Base-by-base conservation (phyloP, 2,329 filamentous ascomycete species). In the Fusarium sarcochroum region DNA sequence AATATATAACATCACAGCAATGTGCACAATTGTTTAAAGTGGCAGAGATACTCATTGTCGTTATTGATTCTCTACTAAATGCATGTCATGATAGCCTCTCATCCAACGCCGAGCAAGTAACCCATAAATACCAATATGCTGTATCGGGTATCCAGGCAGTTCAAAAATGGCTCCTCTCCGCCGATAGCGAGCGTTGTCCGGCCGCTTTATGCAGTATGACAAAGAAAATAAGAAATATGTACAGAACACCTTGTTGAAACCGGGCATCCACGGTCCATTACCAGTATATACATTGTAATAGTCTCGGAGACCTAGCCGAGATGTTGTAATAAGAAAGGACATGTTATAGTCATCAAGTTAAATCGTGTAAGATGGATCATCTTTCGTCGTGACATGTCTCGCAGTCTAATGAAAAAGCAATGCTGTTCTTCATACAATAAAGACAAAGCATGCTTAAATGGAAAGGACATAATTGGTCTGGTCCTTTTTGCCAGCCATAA, bases 401-500 rank as follows among this genome's bases (percentile, higher is more conserved):
- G 66, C 66, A 59, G 51, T 68, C 64, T 63, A 67, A 25, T 20
- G 15, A 41, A 46, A 46, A 59, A 47, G 30, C 56, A 42, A 20
- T 18, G 10, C 42, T 41, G 27, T 52, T 63, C 38, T 67, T 50
- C 35, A 35, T 54, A 48, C 51, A 57, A 30, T 14, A 47, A 37
- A 51, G n/a, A 44, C 21, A 46, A 55, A 50, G 58, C 20, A 40
- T 59, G 62, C 67, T 82, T 81, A 93, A 74, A 93, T 83, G 64
- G 92, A 94, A 74, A 94, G 84, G 76, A 94, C 91, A 78, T 93
- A 93, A 75, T 92, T 92, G 77, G 90, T 89, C 73, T 87, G 88
- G 74, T 90, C 92, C 55, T 84, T 83, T 80, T 93, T 94, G 76
- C 93, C 93, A 61, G 93, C 93, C 86, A 96, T 93, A 76, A 95